Percentiles rank a stretch among this genome's conserved stretches.
Conservation (phyloP, 129 eudicot genomes). For the Flaveria brownii region DNA sequence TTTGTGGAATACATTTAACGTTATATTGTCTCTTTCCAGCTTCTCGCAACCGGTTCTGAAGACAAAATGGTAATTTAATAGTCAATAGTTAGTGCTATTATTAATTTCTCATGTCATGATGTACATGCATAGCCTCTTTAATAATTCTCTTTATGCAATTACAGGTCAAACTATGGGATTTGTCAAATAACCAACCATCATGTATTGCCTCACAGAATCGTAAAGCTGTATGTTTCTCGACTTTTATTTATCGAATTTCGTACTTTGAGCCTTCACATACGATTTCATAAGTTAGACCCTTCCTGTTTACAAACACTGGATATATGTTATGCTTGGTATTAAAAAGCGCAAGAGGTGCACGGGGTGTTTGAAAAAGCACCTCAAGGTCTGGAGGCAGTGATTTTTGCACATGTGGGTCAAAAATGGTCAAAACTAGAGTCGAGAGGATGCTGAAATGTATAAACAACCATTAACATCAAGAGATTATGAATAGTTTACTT, state of each 20-base stretch:
- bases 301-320: neutral
- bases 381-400: too few relatives aligned
- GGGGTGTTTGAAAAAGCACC: too few relatives aligned
- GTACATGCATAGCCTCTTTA: neutral
- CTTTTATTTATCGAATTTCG: neutral
- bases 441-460: too few relatives aligned
- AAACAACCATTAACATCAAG: too few relatives aligned
- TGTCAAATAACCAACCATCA: slow-evolving; percentile 78
- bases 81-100: neutral
- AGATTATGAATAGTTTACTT: too few relatives aligned
- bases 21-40: slow-evolving; percentile 48
- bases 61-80: slow-evolving; percentile 74
- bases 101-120: neutral
- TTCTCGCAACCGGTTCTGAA: slow-evolving; percentile 89
- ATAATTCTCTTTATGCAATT: neutral
- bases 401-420: too few relatives aligned
- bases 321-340: too few relatives aligned
- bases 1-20: neutral
- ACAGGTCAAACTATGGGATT: slow-evolving; percentile 92
- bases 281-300: neutral
- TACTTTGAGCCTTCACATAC: neutral
- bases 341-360: too few relatives aligned
- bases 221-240: slow-evolving; percentile 67
- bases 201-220: slow-evolving; percentile 81
- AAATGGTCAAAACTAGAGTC: too few relatives aligned